Evolutionary conservation across 2,329 filamentous ascomycete genomes (phyloP).

Genomic region (Phyllosticta citrichinensis): DNA sequence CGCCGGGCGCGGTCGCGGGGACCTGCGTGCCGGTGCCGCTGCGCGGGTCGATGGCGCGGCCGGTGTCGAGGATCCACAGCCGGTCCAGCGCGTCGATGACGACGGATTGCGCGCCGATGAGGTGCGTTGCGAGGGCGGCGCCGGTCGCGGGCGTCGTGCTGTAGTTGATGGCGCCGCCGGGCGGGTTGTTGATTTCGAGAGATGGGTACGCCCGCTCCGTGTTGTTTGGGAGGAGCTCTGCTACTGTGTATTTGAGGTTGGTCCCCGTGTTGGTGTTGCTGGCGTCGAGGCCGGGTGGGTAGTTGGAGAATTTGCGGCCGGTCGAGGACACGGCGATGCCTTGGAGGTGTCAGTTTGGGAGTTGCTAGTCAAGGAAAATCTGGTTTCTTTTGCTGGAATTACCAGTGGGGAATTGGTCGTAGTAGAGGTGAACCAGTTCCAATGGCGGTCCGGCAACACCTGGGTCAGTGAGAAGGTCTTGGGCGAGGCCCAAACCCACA

Average conservation of each 20-base stretch:
- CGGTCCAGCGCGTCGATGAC: slow-evolving; percentile 42
- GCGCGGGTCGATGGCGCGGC: slow-evolving; percentile 29
- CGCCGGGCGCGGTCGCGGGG: slow-evolving; percentile 32
- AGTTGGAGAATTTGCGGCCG: slow-evolving; percentile 44
- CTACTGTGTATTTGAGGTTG: slow-evolving; percentile 39
- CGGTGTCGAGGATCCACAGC: slow-evolving; percentile 46
- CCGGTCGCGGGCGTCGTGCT: slow-evolving; percentile 36
- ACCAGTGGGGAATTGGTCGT: slow-evolving; percentile 41
- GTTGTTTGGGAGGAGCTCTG: slow-evolving; percentile 34
- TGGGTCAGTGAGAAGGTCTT: slow-evolving; percentile 22
- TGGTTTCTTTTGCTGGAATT: not conserved
- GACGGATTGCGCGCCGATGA: slow-evolving; percentile 44
- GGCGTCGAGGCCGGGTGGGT: slow-evolving; percentile 39
- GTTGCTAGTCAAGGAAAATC: not conserved
- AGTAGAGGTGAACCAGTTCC: slow-evolving; percentile 42
- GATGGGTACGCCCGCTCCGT: slow-evolving; percentile 36
- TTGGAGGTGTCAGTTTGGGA: slow-evolving; percentile 8
- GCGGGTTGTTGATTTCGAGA: slow-evolving; percentile 38
- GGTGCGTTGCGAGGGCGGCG: slow-evolving; percentile 38
- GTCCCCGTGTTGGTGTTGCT: slow-evolving; percentile 35
- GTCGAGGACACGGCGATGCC: slow-evolving; percentile 42
- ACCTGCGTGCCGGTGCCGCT: slow-evolving; percentile 38
- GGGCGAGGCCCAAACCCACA: not conserved
- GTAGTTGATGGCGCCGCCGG: slow-evolving; percentile 42
- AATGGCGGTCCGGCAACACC: slow-evolving; percentile 33